Evolutionary conservation across 805 yeast species (phyloP).

Genomic region (Saturnispora hagleri): DNA sequence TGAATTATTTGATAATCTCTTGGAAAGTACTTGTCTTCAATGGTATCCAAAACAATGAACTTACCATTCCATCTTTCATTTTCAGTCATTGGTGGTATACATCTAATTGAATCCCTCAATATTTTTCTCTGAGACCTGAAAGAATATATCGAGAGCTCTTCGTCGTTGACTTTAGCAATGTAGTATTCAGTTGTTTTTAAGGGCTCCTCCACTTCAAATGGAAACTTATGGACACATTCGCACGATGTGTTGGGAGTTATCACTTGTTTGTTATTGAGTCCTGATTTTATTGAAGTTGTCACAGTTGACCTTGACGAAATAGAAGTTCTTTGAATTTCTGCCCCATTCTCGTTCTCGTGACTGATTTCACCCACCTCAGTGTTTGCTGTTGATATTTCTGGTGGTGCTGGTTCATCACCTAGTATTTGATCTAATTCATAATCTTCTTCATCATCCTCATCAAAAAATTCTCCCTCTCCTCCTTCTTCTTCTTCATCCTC

Average conservation of each 20-base stretch:
- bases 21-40: constrained; percentile 10
- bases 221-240: neutral
- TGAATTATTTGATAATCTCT: constrained; percentile 3
- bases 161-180: constrained; percentile 4
- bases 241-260: constrained; percentile 6
- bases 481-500: constrained; percentile 3
- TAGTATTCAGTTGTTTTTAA: constrained; percentile 9
- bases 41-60: constrained; percentile 21
- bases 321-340: neutral
- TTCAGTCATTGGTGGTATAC: constrained; percentile 26
- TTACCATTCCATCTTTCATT: constrained; percentile 30
- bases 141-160: constrained; percentile 3
- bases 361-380: neutral
- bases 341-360: neutral
- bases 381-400: neutral
- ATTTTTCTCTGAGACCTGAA: constrained; percentile 21
- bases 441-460: neutral
- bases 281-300: neutral
- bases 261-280: neutral
- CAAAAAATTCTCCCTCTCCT: neutral
- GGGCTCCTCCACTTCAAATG: neutral
- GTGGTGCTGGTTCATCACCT: neutral
- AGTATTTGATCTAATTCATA: neutral
- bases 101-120: constrained; percentile 26
- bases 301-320: constrained; percentile 6